Base-by-base conservation (phyloP, 2,329 filamentous ascomycete genomes). In the Fusarium sp. region DNA sequence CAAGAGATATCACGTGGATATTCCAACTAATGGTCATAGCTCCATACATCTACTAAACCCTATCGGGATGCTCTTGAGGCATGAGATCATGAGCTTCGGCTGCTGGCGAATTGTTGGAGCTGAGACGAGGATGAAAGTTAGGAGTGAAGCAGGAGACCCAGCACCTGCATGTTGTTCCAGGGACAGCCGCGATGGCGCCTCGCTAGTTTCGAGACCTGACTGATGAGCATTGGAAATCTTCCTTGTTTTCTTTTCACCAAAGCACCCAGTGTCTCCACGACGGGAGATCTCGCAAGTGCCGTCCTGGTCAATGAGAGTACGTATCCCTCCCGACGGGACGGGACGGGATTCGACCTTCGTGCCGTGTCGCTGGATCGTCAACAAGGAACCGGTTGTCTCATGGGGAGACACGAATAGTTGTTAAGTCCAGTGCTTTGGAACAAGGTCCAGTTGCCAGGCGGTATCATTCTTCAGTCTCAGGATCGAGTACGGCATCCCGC, bases 401-500 rank as follows among this genome's bases (percentile, higher is more conserved):
- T 43, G 49, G 31, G 45, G 41, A 48, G 23, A 30, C 21, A 46
- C 31, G 28, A 16, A 28, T 13, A 16, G 16, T 66, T 19, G 34
- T 6, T 50, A n/a, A n/a, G 19, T 50, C 21, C 60, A 30, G 13
- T 55, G 49, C 23, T 28, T 55, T 23, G 28, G 19, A 46, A 26
- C 25, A 42, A 19, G 13, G 23, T 26, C 45, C 28, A 34, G 50
- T 48, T 48, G 58, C 65, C 26, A 19, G 28, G n/a, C 50, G 34
- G 19, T 21, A 45, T 75, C 44, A 76, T 56, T 80, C 77, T 50
- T 84, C 82, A 66, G 80, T 79, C 67, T 90, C 88, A 13, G 84
- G 81, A 75, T 93, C 93, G 65, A 97, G 83, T 26, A 97, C 93
- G 65, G 95, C 84, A 52, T 88, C 87, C 61, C 87, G 84, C 65